Conservation (phyloP, 2,329 filamentous ascomycete genomes). For the Scorias spongiosa region DNA sequence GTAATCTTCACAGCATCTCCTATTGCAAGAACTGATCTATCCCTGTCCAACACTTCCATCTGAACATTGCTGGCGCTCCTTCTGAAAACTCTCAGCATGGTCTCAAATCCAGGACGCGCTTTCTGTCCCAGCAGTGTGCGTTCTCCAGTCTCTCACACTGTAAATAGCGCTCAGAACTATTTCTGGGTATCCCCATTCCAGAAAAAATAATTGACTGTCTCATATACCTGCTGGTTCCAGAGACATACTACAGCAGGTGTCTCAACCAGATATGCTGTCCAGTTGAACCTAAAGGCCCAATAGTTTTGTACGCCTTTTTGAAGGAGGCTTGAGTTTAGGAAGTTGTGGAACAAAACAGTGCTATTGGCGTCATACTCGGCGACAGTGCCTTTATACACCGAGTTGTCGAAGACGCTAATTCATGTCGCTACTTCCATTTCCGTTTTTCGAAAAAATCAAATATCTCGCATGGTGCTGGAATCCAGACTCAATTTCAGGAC, state of each 20-base stretch:
- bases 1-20: too few relatives aligned
- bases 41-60: not conserved
- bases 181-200: slow-evolving; percentile 31
- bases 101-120: not conserved
- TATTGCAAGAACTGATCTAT: not conserved
- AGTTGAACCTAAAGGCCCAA: slow-evolving; percentile 34
- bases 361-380: slow-evolving; percentile 28
- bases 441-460: slow-evolving; percentile 18
- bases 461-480: slow-evolving; percentile 34
- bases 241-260: slow-evolving; percentile 20
- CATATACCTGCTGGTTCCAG: slow-evolving; percentile 1
- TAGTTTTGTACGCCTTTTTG: slow-evolving; percentile 24
- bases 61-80: not conserved
- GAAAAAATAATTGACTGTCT: slow-evolving; percentile 30
- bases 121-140: not conserved
- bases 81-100: not conserved
- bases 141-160: not conserved
- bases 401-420: slow-evolving; percentile 37
- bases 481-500: slow-evolving; percentile 26
- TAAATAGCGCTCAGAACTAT: slow-evolving; percentile 18
- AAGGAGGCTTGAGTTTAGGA: slow-evolving; percentile 16
- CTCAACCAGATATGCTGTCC: slow-evolving; percentile 20
- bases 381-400: slow-evolving; percentile 19
- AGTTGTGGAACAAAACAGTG: slow-evolving; percentile 30
- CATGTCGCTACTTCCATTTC: slow-evolving; percentile 25